These are phyloP conservation scores for Meyerozyma smithsonii DNA, from an alignment of 1,139 yeast species.

Conservation along the genomic window DNA sequence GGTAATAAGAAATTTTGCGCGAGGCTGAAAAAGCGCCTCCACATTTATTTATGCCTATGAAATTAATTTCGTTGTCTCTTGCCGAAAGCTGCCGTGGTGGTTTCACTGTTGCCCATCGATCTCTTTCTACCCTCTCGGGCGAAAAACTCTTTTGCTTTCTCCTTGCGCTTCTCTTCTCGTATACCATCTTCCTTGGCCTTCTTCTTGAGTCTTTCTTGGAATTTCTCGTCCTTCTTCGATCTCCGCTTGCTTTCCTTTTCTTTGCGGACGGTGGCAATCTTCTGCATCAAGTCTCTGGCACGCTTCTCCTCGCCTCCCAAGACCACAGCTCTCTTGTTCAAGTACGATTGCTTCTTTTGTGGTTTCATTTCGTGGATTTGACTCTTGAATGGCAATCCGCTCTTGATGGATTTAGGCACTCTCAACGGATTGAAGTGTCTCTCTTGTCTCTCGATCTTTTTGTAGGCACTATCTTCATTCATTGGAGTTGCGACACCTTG, in stretches of 20 bases:
- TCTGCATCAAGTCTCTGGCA: slow-evolving; percentile 84
- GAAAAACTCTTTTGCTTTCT: slow-evolving; percentile 83
- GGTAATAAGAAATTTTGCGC: not conserved
- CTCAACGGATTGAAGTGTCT: slow-evolving; percentile 82
- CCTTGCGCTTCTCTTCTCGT: slow-evolving; percentile 71
- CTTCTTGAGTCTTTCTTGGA: slow-evolving; percentile 69
- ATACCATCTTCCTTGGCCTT: slow-evolving; percentile 69
- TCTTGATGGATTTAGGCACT: slow-evolving; percentile 76
- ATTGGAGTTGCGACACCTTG: slow-evolving; percentile 62
- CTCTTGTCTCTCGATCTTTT: slow-evolving; percentile 80
- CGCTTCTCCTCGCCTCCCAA: slow-evolving; percentile 90
- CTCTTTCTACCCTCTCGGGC: slow-evolving; percentile 70
- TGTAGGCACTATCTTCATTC: slow-evolving; percentile 63
- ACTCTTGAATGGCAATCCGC: slow-evolving; percentile 83
- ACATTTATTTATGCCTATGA: not conserved
- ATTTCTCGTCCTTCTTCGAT: slow-evolving; percentile 72
- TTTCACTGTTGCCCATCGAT: slow-evolving; percentile 39
- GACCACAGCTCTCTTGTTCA: slow-evolving; percentile 92
- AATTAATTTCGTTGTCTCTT: slow-evolving; percentile 20
- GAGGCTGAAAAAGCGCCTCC: too few relatives aligned
- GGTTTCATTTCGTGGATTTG: slow-evolving; percentile 88
- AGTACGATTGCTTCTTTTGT: slow-evolving; percentile 75
- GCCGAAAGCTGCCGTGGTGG: slow-evolving; percentile 31
- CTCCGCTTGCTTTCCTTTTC: slow-evolving; percentile 80
- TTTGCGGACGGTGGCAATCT: slow-evolving; percentile 76